Conservation (phyloP, 2,329 filamentous ascomycete genomes). For the Aspergillus floridensis region DNA sequence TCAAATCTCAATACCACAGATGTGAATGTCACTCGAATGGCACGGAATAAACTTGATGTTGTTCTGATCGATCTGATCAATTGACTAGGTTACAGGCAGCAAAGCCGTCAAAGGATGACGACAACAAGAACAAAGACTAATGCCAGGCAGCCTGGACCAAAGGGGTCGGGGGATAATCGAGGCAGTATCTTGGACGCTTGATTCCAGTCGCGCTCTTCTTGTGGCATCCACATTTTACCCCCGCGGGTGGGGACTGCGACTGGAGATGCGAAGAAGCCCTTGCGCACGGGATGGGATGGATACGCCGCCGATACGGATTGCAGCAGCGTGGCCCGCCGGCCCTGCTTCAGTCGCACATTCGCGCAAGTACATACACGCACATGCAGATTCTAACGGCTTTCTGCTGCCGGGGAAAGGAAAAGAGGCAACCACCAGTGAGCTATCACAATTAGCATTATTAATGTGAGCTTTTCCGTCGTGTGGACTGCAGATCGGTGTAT, state of each 20-base stretch:
- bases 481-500: no score
- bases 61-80: background rate
- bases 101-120: background rate
- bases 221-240: no score
- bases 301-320: background rate
- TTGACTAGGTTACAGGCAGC: no score
- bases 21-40: background rate
- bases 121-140: background rate
- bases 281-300: background rate
- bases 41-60: background rate
- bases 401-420: background rate
- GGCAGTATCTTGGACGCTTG: background rate
- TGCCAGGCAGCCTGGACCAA: background rate
- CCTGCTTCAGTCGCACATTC: background rate
- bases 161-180: background rate
- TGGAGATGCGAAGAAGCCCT: background rate
- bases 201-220: no score
- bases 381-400: background rate
- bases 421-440: background rate
- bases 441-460: background rate
- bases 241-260: background rate
- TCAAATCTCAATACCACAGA: background rate
- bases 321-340: background rate
- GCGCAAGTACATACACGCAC: background rate
- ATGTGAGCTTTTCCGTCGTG: background rate